Conservation (phyloP, 768 basidiomycete species). For the Lentinula edodes region DNA sequence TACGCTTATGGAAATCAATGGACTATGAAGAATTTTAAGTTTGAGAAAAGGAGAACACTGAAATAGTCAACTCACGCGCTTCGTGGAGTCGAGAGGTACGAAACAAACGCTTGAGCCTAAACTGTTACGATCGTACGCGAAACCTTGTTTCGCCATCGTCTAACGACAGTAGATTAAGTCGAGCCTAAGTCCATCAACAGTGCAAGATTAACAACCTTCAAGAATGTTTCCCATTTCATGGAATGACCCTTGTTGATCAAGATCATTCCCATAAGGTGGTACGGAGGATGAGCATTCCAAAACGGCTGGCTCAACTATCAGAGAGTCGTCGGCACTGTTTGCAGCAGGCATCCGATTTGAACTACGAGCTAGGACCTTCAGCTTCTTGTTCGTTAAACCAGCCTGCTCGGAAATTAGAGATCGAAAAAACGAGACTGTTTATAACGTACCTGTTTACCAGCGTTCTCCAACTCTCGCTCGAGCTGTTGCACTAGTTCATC, state of each 20-base stretch:
- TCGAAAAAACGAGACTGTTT: not conserved
- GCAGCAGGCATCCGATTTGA: not conserved
- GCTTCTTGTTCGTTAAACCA: not conserved
- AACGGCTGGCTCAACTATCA: not conserved
- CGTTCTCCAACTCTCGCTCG: not conserved
- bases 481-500: not conserved
- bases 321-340: not conserved
- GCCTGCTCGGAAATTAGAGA: not conserved
- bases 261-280: not conserved
- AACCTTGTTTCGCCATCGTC: too few relatives aligned
- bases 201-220: too few relatives aligned
- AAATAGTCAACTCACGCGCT: too few relatives aligned
- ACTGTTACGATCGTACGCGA: too few relatives aligned
- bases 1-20: too few relatives aligned
- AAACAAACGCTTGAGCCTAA: too few relatives aligned
- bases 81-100: too few relatives aligned
- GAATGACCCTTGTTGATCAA: not conserved
- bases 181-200: too few relatives aligned
- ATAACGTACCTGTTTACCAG: not conserved
- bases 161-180: too few relatives aligned
- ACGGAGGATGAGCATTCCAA: not conserved
- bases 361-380: not conserved
- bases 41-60: too few relatives aligned
- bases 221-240: not conserved
- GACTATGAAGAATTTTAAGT: too few relatives aligned